A percentile compares a stretch with the other conserved stretches of the same genome.
phyloP scores from a whole-genome alignment of 441 rosid genomes.

The Populus tomentosa region DNA sequence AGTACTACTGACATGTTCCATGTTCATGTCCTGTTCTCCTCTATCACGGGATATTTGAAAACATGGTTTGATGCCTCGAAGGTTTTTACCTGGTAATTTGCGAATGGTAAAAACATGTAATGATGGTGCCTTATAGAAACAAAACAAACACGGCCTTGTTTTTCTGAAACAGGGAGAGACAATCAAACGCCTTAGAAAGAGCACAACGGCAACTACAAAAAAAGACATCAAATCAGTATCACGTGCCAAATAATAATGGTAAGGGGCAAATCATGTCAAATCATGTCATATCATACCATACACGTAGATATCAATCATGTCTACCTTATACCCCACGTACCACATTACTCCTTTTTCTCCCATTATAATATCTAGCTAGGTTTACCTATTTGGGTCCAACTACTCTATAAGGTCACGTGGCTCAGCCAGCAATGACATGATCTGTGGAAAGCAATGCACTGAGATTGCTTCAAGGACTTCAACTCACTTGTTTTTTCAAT shows the following conservation, averaged over 20 bases:
- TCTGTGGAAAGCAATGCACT: not conserved
- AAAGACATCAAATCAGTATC: slow-evolving; percentile 26
- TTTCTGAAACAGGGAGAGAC: not conserved
- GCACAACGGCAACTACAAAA: slow-evolving; percentile 4
- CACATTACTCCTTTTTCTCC: not conserved
- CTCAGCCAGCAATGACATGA: not conserved
- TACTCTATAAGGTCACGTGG: not conserved
- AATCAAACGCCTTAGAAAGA: slow-evolving; percentile 13
- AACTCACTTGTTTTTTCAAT: too few relatives aligned
- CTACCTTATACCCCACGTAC: slow-evolving; percentile 20
- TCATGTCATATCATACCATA: slow-evolving; percentile 19
- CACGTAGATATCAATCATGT: slow-evolving; percentile 23
- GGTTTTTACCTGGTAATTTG: not conserved
- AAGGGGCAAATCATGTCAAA: slow-evolving; percentile 1
- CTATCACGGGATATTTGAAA: not conserved
- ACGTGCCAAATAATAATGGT: slow-evolving; percentile 10
- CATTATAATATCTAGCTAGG: not conserved
- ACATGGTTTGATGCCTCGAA: not conserved
- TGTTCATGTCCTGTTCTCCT: not conserved
- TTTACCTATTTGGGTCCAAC: slow-evolving; percentile 3
- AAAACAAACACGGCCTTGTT: too few relatives aligned
- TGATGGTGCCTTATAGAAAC: too few relatives aligned
- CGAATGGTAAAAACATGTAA: not conserved
- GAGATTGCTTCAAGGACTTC: too few relatives aligned
- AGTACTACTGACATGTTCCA: not conserved